Evolutionary conservation across 495 filamentous ascomycete species (phyloP), one percentile per base, ranked within the genome.

Genomic region (Aspergillus diversus): DNA sequence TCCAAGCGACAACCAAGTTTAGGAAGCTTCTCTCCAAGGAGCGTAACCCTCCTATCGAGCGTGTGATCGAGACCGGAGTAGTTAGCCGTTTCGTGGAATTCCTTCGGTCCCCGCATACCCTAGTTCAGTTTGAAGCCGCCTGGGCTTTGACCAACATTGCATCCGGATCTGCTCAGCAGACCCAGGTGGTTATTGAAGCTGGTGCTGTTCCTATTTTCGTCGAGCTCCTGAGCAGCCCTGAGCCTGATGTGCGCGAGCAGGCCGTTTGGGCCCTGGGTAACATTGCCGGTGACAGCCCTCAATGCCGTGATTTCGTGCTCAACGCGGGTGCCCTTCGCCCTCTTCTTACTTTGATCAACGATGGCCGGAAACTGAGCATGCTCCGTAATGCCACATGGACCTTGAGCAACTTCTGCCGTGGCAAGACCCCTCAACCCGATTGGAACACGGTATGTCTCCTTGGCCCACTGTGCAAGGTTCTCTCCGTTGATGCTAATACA

Each of bases 131-230:
- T 75, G 96, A 99, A 80, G 95, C 96, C 68, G 96, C 96, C 9
- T 99, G 96, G 96, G 96, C 96, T 65, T 82, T 99, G 72, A 99
- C 96, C 79, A 99, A 99, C 82, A 99, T 99, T 78, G 96, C 96
- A 51, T 97, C 93, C 37, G 96, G 96, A 66, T 97, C 93, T 60
- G 94, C 96, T 46, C 89, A 92, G 66, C 96, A 99, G 77, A 99
- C 96, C 56, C 94, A 99, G 75, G 95, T 97, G 15, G 96, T 99
- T 69, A 98, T 99, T 69, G 94, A 97, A 76, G 95, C 96, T 58
- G 94, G 95, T 69, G 96, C 96, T 64, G 96, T 99, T 31, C 96
- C 96, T 7, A 98, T 99, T 73, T 99, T 99, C 71, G 93, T 97
- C 57, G 93, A 99, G 81, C 84, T 99, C 52, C 83, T 99, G 42